phyloP scores from a whole-genome alignment of 2,329 filamentous ascomycete species.

The Aspergillus uvarum region DNA sequence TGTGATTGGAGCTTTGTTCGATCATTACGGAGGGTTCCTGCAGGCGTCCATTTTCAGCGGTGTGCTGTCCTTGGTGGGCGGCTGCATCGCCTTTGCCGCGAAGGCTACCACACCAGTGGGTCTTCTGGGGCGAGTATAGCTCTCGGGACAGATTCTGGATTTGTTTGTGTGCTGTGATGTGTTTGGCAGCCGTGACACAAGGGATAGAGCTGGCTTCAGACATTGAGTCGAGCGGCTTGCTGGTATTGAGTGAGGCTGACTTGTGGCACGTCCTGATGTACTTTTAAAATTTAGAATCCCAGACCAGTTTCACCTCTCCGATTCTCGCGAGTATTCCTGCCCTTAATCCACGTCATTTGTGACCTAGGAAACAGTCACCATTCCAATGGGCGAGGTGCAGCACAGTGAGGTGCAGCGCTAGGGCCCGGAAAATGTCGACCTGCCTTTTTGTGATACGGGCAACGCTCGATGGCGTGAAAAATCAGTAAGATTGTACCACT shows the following conservation, averaged over 20 bases:
- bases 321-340: not conserved
- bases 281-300: not conserved
- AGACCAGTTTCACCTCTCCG: not conserved
- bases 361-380: too few species aligned
- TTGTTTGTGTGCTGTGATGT: too few species aligned
- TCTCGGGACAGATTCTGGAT: too few species aligned
- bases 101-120: slow-evolving; percentile 42
- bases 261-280: not conserved
- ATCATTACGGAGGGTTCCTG: slow-evolving; percentile 41
- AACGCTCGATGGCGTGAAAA: too few species aligned
- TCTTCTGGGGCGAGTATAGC: slow-evolving; percentile 32
- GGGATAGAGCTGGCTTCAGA: not conserved
- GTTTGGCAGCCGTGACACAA: not conserved
- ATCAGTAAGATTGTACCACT: not conserved
- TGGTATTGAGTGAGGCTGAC: not conserved
- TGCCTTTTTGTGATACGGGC: too few species aligned
- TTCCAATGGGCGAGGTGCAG: too few species aligned
- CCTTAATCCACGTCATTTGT: not conserved
- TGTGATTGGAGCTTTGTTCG: slow-evolving; percentile 48
- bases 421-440: too few species aligned
- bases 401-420: too few species aligned
- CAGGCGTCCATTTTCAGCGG: slow-evolving; percentile 42
- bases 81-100: slow-evolving; percentile 31
- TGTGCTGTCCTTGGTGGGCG: slow-evolving; percentile 16
- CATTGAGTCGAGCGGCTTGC: not conserved